Base-by-base conservation (phyloP, 2,329 filamentous ascomycete species). In the Trichoderma afroharzianum region DNA sequence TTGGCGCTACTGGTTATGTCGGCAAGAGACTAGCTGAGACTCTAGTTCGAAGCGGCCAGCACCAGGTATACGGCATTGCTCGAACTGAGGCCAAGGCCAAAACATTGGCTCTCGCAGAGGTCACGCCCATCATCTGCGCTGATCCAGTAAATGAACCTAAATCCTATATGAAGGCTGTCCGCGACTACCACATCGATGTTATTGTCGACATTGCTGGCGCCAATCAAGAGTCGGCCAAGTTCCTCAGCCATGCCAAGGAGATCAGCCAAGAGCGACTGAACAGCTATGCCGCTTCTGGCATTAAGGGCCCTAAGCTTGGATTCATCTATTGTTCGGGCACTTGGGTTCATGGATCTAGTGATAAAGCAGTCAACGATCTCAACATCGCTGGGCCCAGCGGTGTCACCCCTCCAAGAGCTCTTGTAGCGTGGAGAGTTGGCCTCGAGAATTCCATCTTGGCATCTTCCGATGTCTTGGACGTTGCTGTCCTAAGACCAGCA, bases 271-370 rank as follows among this genome's bases (percentile, higher is more conserved):
- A 72, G 47, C 72, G 72, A 4, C 21, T 71, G 47, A 47, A 57
- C 12, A 67, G 39, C 43, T 71, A 71, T 33, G 61, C 47, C 4
- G 43, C 67, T 18, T 62, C 72, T 3, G 72, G 72, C 26, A 39
- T 71, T 30, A 58, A 7, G 26, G 62, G 67, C 5, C 67, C 72
- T 3, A 73, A 73, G 58, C 66, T 73, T n/a, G 72, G 72, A 5
- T 73, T 67, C 39, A 69, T 73, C n/a, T 71, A 72, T 32, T 71
- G 71, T 8, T 73, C 72, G 0, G 72, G 72, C 12, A 73, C 67
- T 2, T 73, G 72, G 72, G 61, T 72, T 14, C 71, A 73, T 33
- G 72, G 72, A 43, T 70, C 62, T 6, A 63, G 61, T 18, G 24
- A 72, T 7, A 32, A 63, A 9, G 26, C 47, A 18, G 67, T 73